phyloP scores from a whole-genome alignment of 768 basidiomycete genomes.

The Rhodotorula diobovata region DNA sequence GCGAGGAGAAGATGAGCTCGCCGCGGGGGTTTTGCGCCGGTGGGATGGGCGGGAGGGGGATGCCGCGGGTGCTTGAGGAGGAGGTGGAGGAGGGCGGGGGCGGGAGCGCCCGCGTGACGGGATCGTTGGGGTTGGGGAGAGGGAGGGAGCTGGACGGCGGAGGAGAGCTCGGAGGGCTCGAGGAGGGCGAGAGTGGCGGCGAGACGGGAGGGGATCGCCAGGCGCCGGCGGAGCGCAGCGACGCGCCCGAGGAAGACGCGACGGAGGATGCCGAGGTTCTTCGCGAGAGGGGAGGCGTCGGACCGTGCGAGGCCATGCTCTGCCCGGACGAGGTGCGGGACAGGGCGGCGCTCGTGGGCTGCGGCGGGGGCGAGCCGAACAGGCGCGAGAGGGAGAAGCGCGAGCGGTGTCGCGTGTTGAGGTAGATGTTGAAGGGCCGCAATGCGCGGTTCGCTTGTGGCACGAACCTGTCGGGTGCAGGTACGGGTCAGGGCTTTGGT shows the following conservation, averaged over 20 bases:
- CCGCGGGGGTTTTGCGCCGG: slow-evolving; percentile 85
- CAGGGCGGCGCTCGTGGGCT: slow-evolving; percentile 3
- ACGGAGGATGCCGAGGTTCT: slow-evolving; percentile 12
- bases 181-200: slow-evolving; percentile 46
- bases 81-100: slow-evolving; percentile 43
- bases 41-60: slow-evolving; percentile 71
- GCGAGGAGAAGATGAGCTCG: slow-evolving; percentile 90
- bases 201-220: slow-evolving; percentile 39
- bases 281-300: slow-evolving; percentile 27
- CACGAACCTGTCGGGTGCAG: slow-evolving; percentile 69
- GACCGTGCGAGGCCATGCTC: slow-evolving; percentile 22
- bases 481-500: neutral
- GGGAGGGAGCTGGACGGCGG: slow-evolving; percentile 51
- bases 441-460: slow-evolving; percentile 90
- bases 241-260: neutral
- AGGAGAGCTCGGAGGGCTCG: slow-evolving; percentile 53
- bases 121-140: slow-evolving; percentile 27
- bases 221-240: slow-evolving; percentile 7
- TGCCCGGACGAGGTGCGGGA: slow-evolving; percentile 23
- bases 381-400: slow-evolving; percentile 49
- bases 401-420: slow-evolving; percentile 83
- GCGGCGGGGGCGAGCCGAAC: slow-evolving; percentile 11
- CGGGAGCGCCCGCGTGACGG: slow-evolving; percentile 49
- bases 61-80: neutral
- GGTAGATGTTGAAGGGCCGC: slow-evolving; percentile 89